Conservation (phyloP, 768 basidiomycete genomes). For the Peribolospora kevripleyi region DNA sequence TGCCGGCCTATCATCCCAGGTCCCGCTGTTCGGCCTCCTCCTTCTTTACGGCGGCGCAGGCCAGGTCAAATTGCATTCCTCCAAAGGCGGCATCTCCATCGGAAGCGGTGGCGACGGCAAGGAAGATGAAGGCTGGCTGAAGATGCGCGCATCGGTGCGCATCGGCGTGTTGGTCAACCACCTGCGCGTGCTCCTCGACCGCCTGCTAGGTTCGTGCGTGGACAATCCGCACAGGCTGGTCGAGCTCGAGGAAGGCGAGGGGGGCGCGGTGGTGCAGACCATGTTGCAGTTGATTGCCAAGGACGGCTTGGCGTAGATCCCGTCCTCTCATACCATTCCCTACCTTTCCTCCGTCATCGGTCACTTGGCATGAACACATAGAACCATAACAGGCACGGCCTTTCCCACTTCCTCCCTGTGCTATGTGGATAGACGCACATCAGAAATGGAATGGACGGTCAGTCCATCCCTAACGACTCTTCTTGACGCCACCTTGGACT, state of each 20-base stretch:
- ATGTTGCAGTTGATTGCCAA: conserved; percentile 23
- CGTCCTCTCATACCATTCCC: no score
- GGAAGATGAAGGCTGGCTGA: conserved; percentile 1
- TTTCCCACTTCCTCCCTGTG: no score
- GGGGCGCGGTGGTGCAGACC: conserved; percentile 29
- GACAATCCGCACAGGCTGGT: conserved; percentile 1
- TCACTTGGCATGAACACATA: no score
- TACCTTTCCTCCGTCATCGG: no score
- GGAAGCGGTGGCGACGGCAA: background rate
- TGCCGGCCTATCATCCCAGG: conserved; percentile 22
- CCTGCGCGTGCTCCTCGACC: background rate
- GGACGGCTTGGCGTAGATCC: conserved; percentile 14
- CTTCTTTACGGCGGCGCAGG: conserved; percentile 42
- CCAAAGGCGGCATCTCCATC: conserved; percentile 38
- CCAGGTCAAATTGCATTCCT: conserved; percentile 47
- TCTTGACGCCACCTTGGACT: no score
- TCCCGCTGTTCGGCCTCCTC: conserved; percentile 66
- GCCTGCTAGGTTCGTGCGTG: background rate
- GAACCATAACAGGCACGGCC: no score
- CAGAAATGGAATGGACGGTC: no score
- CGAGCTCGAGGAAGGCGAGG: conserved; percentile 25
- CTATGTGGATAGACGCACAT: no score
- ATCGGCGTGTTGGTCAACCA: conserved; percentile 37
- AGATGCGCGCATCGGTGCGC: conserved; percentile 24
- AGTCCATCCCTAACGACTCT: no score